Conservation (phyloP, 257 asterid genomes). For the Fraxinus excelsior region DNA sequence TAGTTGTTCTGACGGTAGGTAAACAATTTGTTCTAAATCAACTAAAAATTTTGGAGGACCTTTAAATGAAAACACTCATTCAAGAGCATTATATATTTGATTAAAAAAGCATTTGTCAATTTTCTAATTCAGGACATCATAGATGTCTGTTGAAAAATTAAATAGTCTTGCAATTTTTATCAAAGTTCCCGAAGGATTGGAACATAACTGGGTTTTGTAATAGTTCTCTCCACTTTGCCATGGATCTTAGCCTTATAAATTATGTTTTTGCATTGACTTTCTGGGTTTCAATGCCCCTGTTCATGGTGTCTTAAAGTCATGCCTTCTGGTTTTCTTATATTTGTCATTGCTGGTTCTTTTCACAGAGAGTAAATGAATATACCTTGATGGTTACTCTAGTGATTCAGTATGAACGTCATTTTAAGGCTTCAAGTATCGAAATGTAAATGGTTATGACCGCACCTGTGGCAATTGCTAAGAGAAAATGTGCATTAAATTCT, state of each 20-base stretch:
- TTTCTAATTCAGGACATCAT: not conserved
- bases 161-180: not conserved
- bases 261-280: not conserved
- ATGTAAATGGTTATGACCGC: not conserved
- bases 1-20: slow-evolving; percentile 85
- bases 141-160: not conserved
- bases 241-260: not conserved
- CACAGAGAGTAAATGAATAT: not conserved
- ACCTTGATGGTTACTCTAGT: not conserved
- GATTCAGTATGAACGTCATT: not conserved
- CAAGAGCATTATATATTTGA: slow-evolving; percentile 13
- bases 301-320: not conserved
- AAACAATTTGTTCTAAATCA: slow-evolving; percentile 13
- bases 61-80: slow-evolving; percentile 22
- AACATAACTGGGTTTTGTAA: not conserved
- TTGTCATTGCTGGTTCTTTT: not conserved
- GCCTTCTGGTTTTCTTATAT: slow-evolving; percentile 1
- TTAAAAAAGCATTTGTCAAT: not conserved
- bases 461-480: not conserved
- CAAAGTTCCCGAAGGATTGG: not conserved
- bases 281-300: not conserved
- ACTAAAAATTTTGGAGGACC: slow-evolving; percentile 11
- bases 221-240: not conserved
- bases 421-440: not conserved
- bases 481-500: not conserved